Evolutionary conservation across 1,284 basidiomycete genomes (phyloP).

Genomic region (Stygiomarasmius scandens): DNA sequence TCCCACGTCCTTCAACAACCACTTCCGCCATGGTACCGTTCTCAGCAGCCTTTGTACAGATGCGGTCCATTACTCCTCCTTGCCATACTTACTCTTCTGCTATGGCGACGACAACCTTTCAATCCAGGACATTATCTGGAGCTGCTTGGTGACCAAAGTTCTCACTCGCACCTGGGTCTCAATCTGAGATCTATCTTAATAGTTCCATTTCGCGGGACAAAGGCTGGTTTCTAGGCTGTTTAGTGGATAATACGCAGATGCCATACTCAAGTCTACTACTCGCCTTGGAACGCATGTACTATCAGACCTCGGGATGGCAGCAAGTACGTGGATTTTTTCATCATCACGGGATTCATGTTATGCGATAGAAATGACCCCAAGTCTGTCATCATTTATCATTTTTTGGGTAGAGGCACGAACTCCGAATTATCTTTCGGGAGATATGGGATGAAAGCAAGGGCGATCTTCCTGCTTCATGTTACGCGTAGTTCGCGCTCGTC

Average conservation of each 20-base stretch:
- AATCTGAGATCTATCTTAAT: conserved; percentile 31
- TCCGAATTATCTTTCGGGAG: conserved; percentile 14
- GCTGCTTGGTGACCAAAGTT: conserved; percentile 29
- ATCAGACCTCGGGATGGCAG: conserved; percentile 19
- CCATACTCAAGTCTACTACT: too few relatives aligned
- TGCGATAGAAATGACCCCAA: conserved; percentile 9
- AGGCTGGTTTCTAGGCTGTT: conserved; percentile 16
- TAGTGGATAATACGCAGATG: not conserved
- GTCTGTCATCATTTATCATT: not conserved
- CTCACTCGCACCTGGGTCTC: conserved; percentile 32
- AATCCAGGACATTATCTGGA: conserved; percentile 26
- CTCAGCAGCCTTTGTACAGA: too few relatives aligned
- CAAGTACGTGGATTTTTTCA: conserved; percentile 26
- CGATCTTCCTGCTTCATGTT: conserved; percentile 4
- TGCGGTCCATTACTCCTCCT: too few relatives aligned
- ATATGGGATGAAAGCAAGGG: conserved; percentile 27
- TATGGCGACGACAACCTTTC: not conserved
- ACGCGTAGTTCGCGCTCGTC: not conserved
- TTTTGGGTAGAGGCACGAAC: not conserved
- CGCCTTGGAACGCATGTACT: too few relatives aligned
- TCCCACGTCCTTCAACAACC: too few relatives aligned
- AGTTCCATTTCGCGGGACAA: conserved; percentile 26
- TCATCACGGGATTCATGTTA: conserved; percentile 30
- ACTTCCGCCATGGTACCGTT: too few relatives aligned
- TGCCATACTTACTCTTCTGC: too few relatives aligned